A percentile compares a stretch with the other conserved stretches of the same genome.
These are phyloP conservation scores for Naganishia cerealis DNA, from an alignment of 1,284 basidiomycete species.

Conservation along the genomic window DNA sequence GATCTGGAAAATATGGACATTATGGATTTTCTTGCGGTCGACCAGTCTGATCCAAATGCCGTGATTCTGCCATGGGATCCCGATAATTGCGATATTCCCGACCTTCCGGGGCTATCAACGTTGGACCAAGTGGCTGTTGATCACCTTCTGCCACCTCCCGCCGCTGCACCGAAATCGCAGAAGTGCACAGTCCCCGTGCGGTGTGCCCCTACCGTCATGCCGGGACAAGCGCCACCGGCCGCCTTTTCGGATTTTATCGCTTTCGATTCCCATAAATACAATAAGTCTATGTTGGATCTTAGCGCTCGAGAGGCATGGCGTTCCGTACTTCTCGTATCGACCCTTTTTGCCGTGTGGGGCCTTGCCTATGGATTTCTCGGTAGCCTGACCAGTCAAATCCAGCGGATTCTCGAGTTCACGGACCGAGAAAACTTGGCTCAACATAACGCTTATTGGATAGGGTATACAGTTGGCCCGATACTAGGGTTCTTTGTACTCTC, in stretches of 20 bases:
- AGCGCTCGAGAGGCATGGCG: conserved; percentile 46
- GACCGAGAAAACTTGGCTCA: conserved; percentile 41
- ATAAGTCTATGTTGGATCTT: conserved; percentile 46
- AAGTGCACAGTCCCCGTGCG: conserved; percentile 18
- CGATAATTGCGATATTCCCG: conserved; percentile 20
- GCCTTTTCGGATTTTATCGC: conserved; percentile 32
- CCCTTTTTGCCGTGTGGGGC: conserved; percentile 53
- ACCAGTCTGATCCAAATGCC: conserved; percentile 5
- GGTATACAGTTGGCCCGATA: conserved; percentile 46
- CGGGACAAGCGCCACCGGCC: conserved; percentile 20
- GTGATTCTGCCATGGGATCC: conserved; percentile 8
- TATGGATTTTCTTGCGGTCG: conserved; percentile 31
- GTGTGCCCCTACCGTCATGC: conserved; percentile 10
- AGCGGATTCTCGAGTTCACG: conserved; percentile 40
- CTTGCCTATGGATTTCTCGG: conserved; percentile 52
- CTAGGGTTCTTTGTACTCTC: conserved; percentile 46
- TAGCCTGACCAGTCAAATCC: conserved; percentile 47
- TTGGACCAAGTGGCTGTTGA: conserved; percentile 25
- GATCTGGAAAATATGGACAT: conserved; percentile 30
- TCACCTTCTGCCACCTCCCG: conserved; percentile 7
- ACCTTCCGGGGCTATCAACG: conserved; percentile 5
- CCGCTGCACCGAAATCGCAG: not conserved
- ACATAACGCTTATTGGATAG: conserved; percentile 50
- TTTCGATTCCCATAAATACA: conserved; percentile 8
- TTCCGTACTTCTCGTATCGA: conserved; percentile 48